Conservation (phyloP, 1,284 basidiomycete genomes). For the Neolentinus lepideus region DNA sequence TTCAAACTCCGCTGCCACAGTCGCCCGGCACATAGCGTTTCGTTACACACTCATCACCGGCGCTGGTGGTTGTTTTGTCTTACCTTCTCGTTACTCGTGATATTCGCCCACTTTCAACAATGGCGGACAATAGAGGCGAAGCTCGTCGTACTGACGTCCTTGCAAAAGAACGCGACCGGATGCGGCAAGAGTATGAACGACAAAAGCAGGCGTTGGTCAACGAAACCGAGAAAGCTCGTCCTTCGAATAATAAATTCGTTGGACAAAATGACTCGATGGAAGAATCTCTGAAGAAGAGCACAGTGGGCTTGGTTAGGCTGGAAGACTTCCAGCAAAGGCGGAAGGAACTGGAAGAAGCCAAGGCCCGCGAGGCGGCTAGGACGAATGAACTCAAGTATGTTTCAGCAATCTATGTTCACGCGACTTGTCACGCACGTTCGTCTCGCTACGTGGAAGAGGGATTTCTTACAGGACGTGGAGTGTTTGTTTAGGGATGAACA, state of each 20-base stretch:
- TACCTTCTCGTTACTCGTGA: too few species aligned
- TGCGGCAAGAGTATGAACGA: slow-evolving; percentile 85
- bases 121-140: slow-evolving; percentile 68
- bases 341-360: slow-evolving; percentile 89
- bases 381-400: slow-evolving; percentile 83
- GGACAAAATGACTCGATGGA: slow-evolving; percentile 94
- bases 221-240: slow-evolving; percentile 79
- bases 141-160: slow-evolving; percentile 75
- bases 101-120: slow-evolving; percentile 18
- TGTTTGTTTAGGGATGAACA: slow-evolving; percentile 77
- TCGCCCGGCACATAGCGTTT: background rate
- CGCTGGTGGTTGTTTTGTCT: too few species aligned
- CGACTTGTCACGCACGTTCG: slow-evolving; percentile 1
- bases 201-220: slow-evolving; percentile 80
- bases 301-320: slow-evolving; percentile 88
- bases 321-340: slow-evolving; percentile 90
- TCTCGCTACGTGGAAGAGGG: slow-evolving; percentile 20
- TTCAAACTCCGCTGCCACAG: slow-evolving; percentile 13
- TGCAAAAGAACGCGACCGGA: slow-evolving; percentile 72
- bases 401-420: slow-evolving; percentile 17
- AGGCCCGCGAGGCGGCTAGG: slow-evolving; percentile 81
- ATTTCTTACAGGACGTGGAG: slow-evolving; percentile 72
- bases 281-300: slow-evolving; percentile 88
- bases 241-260: slow-evolving; percentile 84
- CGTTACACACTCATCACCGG: background rate